Percentiles rank a stretch among this genome's conserved stretches.
Conservation (phyloP, 768 basidiomycete species). For the Trametopsis cervina region DNA sequence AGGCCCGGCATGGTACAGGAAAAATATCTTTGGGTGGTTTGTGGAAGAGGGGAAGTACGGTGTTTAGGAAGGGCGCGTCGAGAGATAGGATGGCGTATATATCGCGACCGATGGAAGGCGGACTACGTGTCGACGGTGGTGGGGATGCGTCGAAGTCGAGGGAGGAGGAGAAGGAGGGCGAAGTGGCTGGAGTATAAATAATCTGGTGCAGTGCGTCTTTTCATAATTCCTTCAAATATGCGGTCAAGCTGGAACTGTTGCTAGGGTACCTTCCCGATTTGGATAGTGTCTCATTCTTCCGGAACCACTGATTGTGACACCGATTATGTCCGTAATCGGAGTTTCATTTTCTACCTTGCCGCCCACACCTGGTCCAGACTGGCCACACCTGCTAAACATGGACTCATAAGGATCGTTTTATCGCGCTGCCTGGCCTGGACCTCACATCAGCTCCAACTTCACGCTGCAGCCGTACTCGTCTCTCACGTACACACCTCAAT, state of each 20-base stretch:
- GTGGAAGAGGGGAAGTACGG: background rate
- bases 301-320: background rate
- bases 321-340: background rate
- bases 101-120: no score
- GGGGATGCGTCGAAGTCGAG: background rate
- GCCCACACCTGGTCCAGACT: no score
- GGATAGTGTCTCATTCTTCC: no score
- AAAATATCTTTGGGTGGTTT: background rate
- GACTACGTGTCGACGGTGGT: no score
- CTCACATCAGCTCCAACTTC: no score
- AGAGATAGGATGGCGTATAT: background rate
- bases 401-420: no score
- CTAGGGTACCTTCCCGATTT: background rate
- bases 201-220: background rate
- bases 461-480: no score
- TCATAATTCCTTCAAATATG: background rate
- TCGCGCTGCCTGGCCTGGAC: no score
- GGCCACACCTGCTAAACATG: no score
- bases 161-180: background rate
- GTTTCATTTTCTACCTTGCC: background rate
- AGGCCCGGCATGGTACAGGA: constrained; percentile 19
- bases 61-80: background rate
- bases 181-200: background rate
- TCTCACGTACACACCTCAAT: no score
- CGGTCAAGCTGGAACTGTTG: background rate